Base-by-base conservation (phyloP, 2,329 filamentous ascomycete species). In the Neurospora sp. region DNA sequence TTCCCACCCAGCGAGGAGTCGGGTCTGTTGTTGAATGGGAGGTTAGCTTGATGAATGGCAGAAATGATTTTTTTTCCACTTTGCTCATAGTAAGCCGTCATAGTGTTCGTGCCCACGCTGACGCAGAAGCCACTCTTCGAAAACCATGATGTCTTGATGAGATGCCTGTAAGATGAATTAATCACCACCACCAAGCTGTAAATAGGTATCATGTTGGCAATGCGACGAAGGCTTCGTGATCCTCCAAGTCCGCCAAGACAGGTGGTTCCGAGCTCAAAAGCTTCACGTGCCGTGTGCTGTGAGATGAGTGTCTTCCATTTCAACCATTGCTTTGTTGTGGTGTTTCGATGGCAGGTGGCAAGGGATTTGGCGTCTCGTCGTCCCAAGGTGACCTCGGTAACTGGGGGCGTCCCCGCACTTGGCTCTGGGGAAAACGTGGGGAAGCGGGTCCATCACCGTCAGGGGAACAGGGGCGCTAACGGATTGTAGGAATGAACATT, bases 341-440 rank as follows among this genome's bases (percentile, higher is more conserved):
- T 62, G 52, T 62, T 62, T 36, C 15, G 3, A n/a, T 62, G 52
- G 52, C 15, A 17, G 52, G 15, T 36, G 52, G 28, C 52, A 10
- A 62, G 52, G 28, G 12, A 62, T 62, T 33, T 62, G 8, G 52
- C 4, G 3, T 62, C 12, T 62, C 23, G 52, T 36, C 28, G 52
- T n/a, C 28, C 15, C 6, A 33, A 33, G 52, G 23, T 62, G 52
- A 28, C 52, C 52, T 62, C 52, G 52, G 52, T 62, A 62, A 62
- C 28, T 36, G 52, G 52, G 52, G 52, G 52, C 52, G 28, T 70
- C 71, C 73, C 72, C 71, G 70, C 71, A 71, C 11, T 46, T 66
- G 65, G 68, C 65, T 71, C 70, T 69, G 72, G 71, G 70, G 72
- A 57, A 74, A 73, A 57, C 73, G 70, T 74, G 72, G 72, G 67